A percentile compares a stretch with the other conserved stretches of the same genome.
These are phyloP conservation scores for Pseudotsuga menziesii DNA, from an alignment of 75 land plant genomes.

Conservation along the genomic window DNA sequence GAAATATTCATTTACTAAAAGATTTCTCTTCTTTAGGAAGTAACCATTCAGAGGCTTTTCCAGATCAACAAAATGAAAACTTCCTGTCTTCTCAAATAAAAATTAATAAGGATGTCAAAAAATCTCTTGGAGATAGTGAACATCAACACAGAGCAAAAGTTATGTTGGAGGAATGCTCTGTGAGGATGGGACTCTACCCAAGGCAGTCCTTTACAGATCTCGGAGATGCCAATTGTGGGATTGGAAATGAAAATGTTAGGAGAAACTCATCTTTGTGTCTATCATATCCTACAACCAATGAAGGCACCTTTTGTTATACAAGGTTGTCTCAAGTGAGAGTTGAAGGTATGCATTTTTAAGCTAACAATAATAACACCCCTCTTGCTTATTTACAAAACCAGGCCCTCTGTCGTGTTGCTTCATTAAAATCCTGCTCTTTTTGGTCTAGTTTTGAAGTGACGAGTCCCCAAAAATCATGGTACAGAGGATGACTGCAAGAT, in stretches of 20 bases:
- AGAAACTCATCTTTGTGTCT: not conserved
- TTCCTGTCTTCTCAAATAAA: conserved; percentile 2
- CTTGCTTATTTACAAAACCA: not conserved
- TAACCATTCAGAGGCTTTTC: not conserved
- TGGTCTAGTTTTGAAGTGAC: not conserved
- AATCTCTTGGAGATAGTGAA: not conserved
- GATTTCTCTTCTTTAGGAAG: not conserved
- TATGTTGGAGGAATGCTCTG: not conserved
- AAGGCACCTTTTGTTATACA: not conserved
- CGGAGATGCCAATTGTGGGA: not conserved
- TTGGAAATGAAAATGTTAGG: not conserved
- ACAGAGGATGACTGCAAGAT: not conserved
- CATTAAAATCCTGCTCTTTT: not conserved
- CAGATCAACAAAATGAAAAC: not conserved
- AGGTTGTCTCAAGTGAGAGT: not conserved
- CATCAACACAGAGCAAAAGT: not conserved
- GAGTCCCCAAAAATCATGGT: not conserved
- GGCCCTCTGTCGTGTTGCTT: not conserved
- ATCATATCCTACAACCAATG: not conserved
- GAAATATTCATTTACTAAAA: not conserved
- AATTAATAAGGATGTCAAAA: not conserved
- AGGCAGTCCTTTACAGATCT: not conserved
- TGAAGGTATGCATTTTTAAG: not conserved
- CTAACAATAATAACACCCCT: not conserved
- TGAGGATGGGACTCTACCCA: not conserved